Percentiles rank a stretch among this genome's conserved stretches.
Evolutionary conservation across 345 rosid species (phyloP).

Genomic region (Brassica incana): DNA sequence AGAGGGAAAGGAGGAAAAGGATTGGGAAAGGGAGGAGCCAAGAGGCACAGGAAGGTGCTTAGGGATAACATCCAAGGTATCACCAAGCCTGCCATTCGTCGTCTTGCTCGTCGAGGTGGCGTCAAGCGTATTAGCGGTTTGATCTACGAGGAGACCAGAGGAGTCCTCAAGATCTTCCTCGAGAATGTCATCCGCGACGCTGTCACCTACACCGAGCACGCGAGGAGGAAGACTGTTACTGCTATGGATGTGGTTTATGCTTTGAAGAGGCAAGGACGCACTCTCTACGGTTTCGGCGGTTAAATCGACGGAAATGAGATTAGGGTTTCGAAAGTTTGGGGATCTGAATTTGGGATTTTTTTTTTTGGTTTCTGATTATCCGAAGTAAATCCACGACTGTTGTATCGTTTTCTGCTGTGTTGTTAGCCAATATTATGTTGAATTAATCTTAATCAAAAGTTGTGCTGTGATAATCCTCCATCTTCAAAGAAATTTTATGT

Average conservation of each 20-base stretch:
- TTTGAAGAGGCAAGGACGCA: constrained; percentile 59
- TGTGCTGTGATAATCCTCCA: too few relatives aligned
- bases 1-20: constrained; percentile 1
- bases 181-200: constrained; percentile 2
- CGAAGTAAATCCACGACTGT: too few relatives aligned
- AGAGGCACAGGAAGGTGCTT: constrained; percentile 3
- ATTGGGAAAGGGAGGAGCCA: constrained; percentile 5
- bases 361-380: too few relatives aligned
- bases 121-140: background rate
- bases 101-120: background rate
- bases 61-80: constrained; percentile 1
- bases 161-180: constrained; percentile 4
- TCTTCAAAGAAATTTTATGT: too few relatives aligned
- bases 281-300: constrained; percentile 61
- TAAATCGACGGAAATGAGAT: background rate
- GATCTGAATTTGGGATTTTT: too few relatives aligned
- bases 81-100: constrained; percentile 3
- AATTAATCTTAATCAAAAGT: too few relatives aligned
- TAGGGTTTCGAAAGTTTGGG: background rate
- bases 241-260: constrained; percentile 40
- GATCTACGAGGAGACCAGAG: background rate
- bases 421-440: too few relatives aligned
- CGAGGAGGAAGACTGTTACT: background rate
- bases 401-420: too few relatives aligned
- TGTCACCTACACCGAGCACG: constrained; percentile 1